Percentiles rank a stretch among this genome's conserved stretches.
Conservation (phyloP, 2,329 filamentous ascomycete genomes). For the Microcyclosporella mali region DNA sequence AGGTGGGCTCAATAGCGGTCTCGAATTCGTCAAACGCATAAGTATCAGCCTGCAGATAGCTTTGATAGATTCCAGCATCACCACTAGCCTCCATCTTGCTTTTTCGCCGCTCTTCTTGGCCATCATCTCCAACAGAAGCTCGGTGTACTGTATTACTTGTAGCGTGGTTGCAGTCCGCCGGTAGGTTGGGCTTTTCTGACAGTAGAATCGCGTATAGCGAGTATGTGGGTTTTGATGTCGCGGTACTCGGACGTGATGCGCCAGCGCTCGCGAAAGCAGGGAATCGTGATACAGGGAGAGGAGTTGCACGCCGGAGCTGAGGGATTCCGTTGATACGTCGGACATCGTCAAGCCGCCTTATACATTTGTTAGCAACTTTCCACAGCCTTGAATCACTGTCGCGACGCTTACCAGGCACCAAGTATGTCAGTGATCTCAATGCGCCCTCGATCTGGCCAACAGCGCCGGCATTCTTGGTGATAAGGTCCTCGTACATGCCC, state of each 20-base stretch:
- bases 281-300: constrained; percentile 90
- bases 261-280: constrained; percentile 64
- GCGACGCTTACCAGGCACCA: constrained; percentile 66
- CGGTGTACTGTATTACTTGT: constrained; percentile 88
- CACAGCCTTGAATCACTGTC: neutral
- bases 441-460: constrained; percentile 94
- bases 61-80: constrained; percentile 79
- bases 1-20: constrained; percentile 75
- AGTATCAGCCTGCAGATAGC: constrained; percentile 76
- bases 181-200: constrained; percentile 61
- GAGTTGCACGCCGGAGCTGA: constrained; percentile 74
- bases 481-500: constrained; percentile 75
- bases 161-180: constrained; percentile 72
- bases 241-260: constrained; percentile 46
- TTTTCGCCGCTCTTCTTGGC: constrained; percentile 79
- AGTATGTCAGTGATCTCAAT: constrained; percentile 85
- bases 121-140: constrained; percentile 95
- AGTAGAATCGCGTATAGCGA: constrained; percentile 60
- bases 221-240: constrained; percentile 48
- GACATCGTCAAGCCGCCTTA: constrained; percentile 82
- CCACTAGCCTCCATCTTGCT: constrained; percentile 77
- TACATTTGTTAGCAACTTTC: neutral
- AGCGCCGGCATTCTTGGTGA: constrained; percentile 87
- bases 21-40: constrained; percentile 72
- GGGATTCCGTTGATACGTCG: constrained; percentile 87